Percentiles rank a stretch among this genome's conserved stretches.
Conservation (phyloP, 2,329 filamentous ascomycete genomes). For the Penicillium oxalicum region DNA sequence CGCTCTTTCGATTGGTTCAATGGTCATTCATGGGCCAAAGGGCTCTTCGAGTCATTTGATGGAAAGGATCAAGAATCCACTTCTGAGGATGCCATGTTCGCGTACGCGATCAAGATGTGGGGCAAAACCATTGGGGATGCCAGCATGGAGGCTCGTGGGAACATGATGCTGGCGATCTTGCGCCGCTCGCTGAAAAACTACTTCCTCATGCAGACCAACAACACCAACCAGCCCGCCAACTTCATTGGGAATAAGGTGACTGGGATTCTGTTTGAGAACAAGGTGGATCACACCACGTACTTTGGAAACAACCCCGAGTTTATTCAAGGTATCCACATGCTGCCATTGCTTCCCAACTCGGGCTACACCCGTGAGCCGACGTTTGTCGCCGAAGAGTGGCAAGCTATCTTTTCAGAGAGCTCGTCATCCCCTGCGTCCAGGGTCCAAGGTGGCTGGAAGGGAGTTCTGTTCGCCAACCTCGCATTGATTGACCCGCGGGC, state of each 20-base stretch:
- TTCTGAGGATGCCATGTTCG: conserved; percentile 82
- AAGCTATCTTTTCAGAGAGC: conserved; percentile 65
- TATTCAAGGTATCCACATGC: conserved; percentile 74
- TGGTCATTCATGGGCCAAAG: conserved; percentile 85
- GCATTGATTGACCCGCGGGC: conserved; percentile 66
- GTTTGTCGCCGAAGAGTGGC: conserved; percentile 81
- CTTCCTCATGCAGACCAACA: conserved; percentile 70
- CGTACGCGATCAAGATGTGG: conserved; percentile 92
- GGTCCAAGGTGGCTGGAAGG: conserved; percentile 74
- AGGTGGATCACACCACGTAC: conserved; percentile 86
- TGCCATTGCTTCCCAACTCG: conserved; percentile 65
- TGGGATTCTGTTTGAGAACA: conserved; percentile 82
- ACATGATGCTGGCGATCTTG: conserved; percentile 76
- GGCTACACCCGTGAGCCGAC: conserved; percentile 58
- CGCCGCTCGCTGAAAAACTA: conserved; percentile 68
- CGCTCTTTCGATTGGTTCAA: conserved; percentile 90
- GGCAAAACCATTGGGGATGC: conserved; percentile 68
- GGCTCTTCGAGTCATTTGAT: conserved; percentile 48
- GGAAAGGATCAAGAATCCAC: conserved; percentile 66
- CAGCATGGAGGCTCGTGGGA: conserved; percentile 74
- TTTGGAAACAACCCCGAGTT: conserved; percentile 70
- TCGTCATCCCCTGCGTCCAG: conserved; percentile 51
- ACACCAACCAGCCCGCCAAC: conserved; percentile 64
- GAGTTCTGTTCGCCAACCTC: conserved; percentile 75
- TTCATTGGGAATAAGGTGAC: conserved; percentile 73